These are phyloP conservation scores for Boletus semigastroideus DNA, from an alignment of 1,284 basidiomycete species.

Conservation along the genomic window DNA sequence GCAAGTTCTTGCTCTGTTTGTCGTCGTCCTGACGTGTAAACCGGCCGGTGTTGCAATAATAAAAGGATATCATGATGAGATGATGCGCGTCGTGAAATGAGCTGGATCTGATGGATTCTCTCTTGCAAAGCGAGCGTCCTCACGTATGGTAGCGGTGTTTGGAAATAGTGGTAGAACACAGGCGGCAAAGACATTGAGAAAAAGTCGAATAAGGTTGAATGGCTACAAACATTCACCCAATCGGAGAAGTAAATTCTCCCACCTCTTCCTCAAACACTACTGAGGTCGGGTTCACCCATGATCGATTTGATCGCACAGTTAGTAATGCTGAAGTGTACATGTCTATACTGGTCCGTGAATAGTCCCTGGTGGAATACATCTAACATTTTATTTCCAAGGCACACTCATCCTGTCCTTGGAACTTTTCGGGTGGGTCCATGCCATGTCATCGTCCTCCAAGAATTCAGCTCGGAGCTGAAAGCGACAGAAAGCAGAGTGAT, in stretches of 20 bases:
- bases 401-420: constrained; percentile 5
- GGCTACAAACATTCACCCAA: not conserved
- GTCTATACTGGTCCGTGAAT: not conserved
- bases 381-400: not conserved
- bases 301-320: not conserved
- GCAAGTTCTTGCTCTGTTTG: constrained; percentile 67
- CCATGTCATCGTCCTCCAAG: constrained; percentile 31
- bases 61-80: constrained; percentile 67
- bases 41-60: constrained; percentile 85
- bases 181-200: constrained; percentile 53
- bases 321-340: not conserved
- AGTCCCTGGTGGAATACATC: not conserved
- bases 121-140: constrained; percentile 72
- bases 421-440: constrained; percentile 21
- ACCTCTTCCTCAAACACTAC: not conserved
- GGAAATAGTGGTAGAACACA: constrained; percentile 77
- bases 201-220: not conserved
- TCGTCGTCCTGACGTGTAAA: constrained; percentile 90
- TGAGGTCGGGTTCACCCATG: not conserved
- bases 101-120: constrained; percentile 61
- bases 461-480: constrained; percentile 26
- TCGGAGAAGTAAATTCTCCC: not conserved
- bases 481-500: not conserved
- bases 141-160: constrained; percentile 67
- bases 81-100: constrained; percentile 46